Evolutionary conservation across 768 basidiomycete species (phyloP).

Genomic region (Tylopilus balloui): DNA sequence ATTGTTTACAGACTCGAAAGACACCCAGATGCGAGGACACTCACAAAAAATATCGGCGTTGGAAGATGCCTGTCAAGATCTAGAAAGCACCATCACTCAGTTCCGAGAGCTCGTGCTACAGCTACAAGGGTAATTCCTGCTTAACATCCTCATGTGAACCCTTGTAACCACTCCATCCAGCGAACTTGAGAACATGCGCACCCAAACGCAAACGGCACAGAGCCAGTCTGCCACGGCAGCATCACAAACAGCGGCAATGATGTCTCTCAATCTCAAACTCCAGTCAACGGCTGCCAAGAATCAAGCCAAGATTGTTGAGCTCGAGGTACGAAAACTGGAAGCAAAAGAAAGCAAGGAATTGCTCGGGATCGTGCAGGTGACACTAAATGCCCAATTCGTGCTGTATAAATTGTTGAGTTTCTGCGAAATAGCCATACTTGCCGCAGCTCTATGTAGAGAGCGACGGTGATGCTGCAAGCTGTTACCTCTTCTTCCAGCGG

Average conservation of each 20-base stretch:
- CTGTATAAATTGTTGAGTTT: constrained; percentile 2
- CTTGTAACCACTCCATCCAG: constrained; percentile 38
- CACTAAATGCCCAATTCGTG: not conserved
- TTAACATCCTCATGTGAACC: constrained; percentile 4
- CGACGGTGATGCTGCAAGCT: constrained; percentile 84
- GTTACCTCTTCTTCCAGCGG: constrained; percentile 91
- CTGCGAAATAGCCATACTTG: constrained; percentile 66
- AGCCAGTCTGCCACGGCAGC: constrained; percentile 77
- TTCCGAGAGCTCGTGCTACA: constrained; percentile 90
- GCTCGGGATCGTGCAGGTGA: constrained; percentile 76
- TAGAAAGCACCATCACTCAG: constrained; percentile 82
- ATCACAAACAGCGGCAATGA: constrained; percentile 87
- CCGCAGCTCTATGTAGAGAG: constrained; percentile 87
- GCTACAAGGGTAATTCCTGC: constrained; percentile 60
- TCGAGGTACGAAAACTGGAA: constrained; percentile 83
- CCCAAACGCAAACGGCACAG: constrained; percentile 82
- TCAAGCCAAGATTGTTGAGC: constrained; percentile 83
- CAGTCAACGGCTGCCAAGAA: constrained; percentile 90
- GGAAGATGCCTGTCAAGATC: constrained; percentile 78
- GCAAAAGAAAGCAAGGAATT: constrained; percentile 79
- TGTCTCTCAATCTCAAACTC: constrained; percentile 91
- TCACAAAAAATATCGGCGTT: constrained; percentile 57
- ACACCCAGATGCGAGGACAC: constrained; percentile 65
- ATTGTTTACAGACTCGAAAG: constrained; percentile 57
- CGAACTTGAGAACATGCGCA: constrained; percentile 79